phyloP scores from a whole-genome alignment of 1,284 basidiomycete genomes.

The Rhodotorula sp. region DNA sequence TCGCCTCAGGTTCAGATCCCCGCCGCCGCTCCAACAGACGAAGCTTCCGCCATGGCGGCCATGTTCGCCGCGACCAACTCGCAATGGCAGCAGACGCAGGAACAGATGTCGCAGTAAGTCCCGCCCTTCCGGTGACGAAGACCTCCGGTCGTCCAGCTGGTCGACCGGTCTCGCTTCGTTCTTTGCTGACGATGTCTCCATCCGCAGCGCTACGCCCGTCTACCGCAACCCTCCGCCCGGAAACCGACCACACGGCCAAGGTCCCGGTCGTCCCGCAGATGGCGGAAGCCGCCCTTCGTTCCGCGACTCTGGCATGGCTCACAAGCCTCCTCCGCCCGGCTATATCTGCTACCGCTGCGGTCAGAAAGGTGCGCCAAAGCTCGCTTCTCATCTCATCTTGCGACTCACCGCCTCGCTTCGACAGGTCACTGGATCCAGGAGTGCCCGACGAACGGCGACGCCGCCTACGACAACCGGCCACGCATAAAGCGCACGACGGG shows the following conservation, averaged over 20 bases:
- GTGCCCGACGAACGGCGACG: slow-evolving; percentile 95
- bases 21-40: slow-evolving; percentile 56
- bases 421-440: slow-evolving; percentile 99
- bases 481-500: slow-evolving; percentile 97
- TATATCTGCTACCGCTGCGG: slow-evolving; percentile 99
- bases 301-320: slow-evolving; percentile 16
- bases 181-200: background rate
- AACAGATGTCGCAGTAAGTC: slow-evolving; percentile 78
- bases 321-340: slow-evolving; percentile 67
- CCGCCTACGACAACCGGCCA: slow-evolving; percentile 88
- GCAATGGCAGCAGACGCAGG: slow-evolving; percentile 94
- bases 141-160: background rate
- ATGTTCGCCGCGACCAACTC: slow-evolving; percentile 90
- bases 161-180: background rate
- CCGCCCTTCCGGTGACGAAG: background rate
- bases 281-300: slow-evolving; percentile 44
- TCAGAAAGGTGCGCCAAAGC: slow-evolving; percentile 72
- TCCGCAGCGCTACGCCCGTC: slow-evolving; percentile 65
- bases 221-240: slow-evolving; percentile 51
- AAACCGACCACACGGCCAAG: slow-evolving; percentile 3
- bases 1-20: slow-evolving; percentile 29
- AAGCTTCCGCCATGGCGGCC: slow-evolving; percentile 83
- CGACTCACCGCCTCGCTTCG: slow-evolving; percentile 2
- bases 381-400: background rate
- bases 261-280: slow-evolving; percentile 16